Conservation (phyloP, 2,329 filamentous ascomycete species). For the Colletotrichum chrysophilum region DNA sequence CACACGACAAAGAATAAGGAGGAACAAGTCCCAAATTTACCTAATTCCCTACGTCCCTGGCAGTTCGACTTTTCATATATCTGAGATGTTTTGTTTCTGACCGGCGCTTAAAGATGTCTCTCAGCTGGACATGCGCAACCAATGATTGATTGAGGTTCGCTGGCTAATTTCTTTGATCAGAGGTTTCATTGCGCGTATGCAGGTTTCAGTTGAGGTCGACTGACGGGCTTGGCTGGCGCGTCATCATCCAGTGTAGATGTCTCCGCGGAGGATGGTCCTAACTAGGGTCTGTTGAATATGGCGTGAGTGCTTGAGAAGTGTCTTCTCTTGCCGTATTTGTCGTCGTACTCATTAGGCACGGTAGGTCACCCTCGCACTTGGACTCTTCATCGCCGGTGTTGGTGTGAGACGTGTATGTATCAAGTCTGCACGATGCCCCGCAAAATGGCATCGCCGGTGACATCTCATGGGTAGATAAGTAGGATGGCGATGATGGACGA, state of each 20-base stretch:
- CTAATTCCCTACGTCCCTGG: slow-evolving; percentile 2
- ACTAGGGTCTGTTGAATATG: neutral
- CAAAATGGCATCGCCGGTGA: neutral
- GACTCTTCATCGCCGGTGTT: neutral
- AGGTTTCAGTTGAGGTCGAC: neutral
- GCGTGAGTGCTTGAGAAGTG: neutral
- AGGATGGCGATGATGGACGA: neutral
- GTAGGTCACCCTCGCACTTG: too few species aligned
- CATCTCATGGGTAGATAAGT: fast-evolving
- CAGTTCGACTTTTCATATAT: neutral
- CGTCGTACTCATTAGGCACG: too few species aligned
- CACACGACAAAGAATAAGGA: neutral
- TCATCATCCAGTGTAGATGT: neutral
- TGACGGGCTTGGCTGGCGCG: neutral
- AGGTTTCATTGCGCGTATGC: neutral
- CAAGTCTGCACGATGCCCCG: too few species aligned
- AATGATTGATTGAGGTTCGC: neutral
- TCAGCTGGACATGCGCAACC: neutral
- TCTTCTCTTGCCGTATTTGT: neutral
- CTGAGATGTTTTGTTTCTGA: neutral
- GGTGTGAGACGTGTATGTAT: neutral
- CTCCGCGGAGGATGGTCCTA: neutral
- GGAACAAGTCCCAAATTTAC: slow-evolving; percentile 11
- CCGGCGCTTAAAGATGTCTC: neutral
- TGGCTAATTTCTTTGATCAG: neutral